These are phyloP conservation scores for Crassisporium funariophilum DNA, from an alignment of 768 basidiomycete species.

Conservation along the genomic window DNA sequence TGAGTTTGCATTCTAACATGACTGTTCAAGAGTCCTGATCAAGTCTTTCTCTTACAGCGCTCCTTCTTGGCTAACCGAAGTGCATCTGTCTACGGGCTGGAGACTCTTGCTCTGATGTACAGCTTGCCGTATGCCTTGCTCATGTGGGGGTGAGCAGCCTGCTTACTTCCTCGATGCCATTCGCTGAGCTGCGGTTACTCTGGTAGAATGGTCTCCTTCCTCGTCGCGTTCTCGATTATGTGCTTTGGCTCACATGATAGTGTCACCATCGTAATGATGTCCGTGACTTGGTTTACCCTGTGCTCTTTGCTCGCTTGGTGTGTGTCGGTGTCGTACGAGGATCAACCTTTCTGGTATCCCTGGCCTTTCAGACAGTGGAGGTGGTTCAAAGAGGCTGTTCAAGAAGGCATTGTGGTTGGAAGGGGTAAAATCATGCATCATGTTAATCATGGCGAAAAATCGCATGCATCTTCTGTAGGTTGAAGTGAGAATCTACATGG, in stretches of 20 bases:
- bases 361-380: conserved; percentile 8
- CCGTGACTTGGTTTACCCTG: conserved; percentile 13
- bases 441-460: neutral
- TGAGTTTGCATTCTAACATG: neutral
- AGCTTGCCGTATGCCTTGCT: conserved; percentile 57
- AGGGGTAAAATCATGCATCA: neutral
- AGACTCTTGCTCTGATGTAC: conserved; percentile 53
- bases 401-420: neutral
- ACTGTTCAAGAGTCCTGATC: neutral
- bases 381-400: neutral
- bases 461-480: neutral
- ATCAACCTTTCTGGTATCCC: conserved; percentile 15
- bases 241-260: conserved; percentile 17
- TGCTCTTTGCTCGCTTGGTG: conserved; percentile 20
- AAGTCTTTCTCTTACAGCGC: conserved; percentile 4
- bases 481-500: no score
- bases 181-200: neutral
- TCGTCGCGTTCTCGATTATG: conserved; percentile 24
- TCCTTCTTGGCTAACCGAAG: conserved; percentile 19
- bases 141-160: conserved; percentile 56
- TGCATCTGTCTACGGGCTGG: conserved; percentile 39
- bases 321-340: conserved; percentile 18
- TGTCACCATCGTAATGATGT: conserved; percentile 16
- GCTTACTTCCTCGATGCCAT: neutral
- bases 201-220: conserved; percentile 24